phyloP scores from a whole-genome alignment of 2,329 filamentous ascomycete genomes.

The Ambrosiella cleistominuta region DNA sequence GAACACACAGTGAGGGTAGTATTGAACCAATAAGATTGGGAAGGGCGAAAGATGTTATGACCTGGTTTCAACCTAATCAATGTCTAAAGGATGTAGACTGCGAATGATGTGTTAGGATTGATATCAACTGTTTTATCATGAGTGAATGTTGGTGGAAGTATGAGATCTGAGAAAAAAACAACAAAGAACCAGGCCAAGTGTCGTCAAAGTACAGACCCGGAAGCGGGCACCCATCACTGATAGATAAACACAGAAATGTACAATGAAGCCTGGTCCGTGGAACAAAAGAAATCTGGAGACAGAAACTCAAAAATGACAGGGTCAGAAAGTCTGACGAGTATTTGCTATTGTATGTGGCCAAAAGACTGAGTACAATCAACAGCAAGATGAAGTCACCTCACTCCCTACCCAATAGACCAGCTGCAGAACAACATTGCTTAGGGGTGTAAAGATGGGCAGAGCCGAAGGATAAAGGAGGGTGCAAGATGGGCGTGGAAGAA shows the following conservation, averaged over 20 bases:
- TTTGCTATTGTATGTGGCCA: neutral
- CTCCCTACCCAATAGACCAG: neutral
- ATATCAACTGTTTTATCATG: neutral
- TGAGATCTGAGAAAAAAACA: neutral
- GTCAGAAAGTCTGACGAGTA: neutral
- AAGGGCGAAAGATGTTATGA: too few species aligned
- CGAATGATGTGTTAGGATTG: too few species aligned
- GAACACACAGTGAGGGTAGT: too few species aligned
- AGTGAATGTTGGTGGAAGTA: neutral
- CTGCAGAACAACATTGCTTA: neutral
- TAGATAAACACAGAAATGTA: neutral
- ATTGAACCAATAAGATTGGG: too few species aligned
- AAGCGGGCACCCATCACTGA: neutral
- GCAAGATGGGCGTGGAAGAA: neutral
- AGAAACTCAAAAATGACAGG: neutral
- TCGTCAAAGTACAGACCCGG: neutral
- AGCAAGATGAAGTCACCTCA: neutral
- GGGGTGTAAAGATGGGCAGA: neutral
- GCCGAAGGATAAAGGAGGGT: neutral
- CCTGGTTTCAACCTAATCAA: too few species aligned
- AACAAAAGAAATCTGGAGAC: neutral
- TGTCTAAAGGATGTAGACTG: too few species aligned
- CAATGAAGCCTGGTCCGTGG: neutral
- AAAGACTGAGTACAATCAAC: neutral
- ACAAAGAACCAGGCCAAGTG: neutral